A percentile compares a stretch with the other conserved stretches of the same genome.
Conservation (phyloP, 2,329 filamentous ascomycete species). For the Beauveria scarabaeidicola region DNA sequence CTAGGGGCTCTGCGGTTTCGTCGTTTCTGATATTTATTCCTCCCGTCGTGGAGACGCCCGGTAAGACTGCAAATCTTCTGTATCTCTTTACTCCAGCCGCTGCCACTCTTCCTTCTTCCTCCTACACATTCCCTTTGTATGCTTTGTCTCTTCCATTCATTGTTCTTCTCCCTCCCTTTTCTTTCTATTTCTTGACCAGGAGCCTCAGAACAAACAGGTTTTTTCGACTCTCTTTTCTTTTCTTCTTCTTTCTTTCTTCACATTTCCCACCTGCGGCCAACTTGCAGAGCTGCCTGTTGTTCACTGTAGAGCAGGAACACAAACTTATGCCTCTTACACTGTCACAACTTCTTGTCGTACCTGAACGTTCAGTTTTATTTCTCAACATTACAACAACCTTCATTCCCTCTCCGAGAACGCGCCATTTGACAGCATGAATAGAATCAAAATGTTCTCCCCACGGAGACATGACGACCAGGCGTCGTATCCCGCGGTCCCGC, state of each 20-base stretch:
- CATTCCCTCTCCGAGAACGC: neutral
- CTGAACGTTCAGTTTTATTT: neutral
- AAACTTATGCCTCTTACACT: slow-evolving; percentile 3
- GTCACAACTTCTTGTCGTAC: neutral
- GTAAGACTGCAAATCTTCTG: neutral
- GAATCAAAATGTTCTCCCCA: slow-evolving; percentile 30
- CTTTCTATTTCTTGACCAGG: neutral
- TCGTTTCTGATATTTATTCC: neutral
- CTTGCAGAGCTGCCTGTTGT: neutral
- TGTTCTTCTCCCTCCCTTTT: neutral
- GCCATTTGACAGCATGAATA: slow-evolving; percentile 20
- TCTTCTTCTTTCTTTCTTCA: neutral
- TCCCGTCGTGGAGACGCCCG: neutral
- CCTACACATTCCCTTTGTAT: slow-evolving; percentile 1
- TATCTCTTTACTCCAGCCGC: slow-evolving; percentile 17
- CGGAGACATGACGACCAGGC: slow-evolving; percentile 23
- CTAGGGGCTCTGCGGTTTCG: neutral
- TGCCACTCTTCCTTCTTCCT: slow-evolving; percentile 3
- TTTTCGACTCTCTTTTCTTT: neutral
- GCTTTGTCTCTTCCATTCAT: neutral
- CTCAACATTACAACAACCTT: neutral
- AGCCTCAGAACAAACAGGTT: neutral
- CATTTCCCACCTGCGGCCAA: neutral
- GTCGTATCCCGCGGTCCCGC: slow-evolving; percentile 29
- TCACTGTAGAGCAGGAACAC: slow-evolving; percentile 12